Evolutionary conservation across 1,284 basidiomycete species (phyloP).

Genomic region (Pseudozyma thailandica): DNA sequence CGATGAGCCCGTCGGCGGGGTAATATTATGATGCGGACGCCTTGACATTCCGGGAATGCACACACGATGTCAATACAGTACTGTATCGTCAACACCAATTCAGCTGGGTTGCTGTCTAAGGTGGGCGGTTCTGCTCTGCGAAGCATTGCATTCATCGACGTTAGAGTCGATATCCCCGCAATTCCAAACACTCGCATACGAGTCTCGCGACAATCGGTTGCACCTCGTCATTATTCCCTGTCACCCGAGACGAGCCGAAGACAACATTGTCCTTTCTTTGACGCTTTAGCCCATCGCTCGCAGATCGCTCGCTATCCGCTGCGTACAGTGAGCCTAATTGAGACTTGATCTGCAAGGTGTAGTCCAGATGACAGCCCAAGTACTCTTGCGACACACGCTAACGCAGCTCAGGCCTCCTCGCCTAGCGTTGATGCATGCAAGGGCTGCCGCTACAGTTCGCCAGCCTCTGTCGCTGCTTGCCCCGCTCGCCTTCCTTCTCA

Average conservation of each 20-base stretch:
- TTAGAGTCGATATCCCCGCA: slow-evolving; percentile 3
- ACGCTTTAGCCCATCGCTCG: background rate
- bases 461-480: background rate
- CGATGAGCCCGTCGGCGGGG: too few relatives aligned
- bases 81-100: too few relatives aligned
- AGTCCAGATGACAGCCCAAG: background rate
- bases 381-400: slow-evolving; percentile 1
- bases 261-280: slow-evolving; percentile 7
- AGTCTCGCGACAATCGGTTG: slow-evolving; percentile 15
- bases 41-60: too few relatives aligned
- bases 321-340: background rate
- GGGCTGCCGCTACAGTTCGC: slow-evolving; percentile 1
- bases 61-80: too few relatives aligned
- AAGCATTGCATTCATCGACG: too few relatives aligned
- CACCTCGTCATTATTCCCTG: slow-evolving; percentile 22
- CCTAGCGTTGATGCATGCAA: slow-evolving; percentile 35
- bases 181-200: background rate
- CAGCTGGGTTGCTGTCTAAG: too few relatives aligned
- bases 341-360: slow-evolving; percentile 1
- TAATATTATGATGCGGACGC: too few relatives aligned
- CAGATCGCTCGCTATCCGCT: background rate
- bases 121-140: too few relatives aligned
- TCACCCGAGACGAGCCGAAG: background rate
- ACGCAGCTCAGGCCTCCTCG: slow-evolving; percentile 18
- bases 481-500: background rate